Evolutionary conservation across 257 asterid genomes (phyloP).

Genomic region (Craterostigma plantagineum): DNA sequence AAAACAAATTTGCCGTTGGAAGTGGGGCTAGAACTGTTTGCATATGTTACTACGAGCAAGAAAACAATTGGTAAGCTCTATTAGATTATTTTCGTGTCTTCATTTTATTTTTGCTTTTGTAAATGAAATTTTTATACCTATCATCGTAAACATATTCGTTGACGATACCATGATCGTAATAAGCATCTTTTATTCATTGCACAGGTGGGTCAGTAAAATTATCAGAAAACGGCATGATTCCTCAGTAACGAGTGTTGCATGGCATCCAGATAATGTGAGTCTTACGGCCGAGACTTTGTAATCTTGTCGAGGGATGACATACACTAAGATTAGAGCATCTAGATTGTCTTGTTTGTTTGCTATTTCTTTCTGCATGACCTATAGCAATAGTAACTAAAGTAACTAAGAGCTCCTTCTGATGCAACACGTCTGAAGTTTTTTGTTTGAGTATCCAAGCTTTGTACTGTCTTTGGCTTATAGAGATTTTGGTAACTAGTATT

Average conservation of each 20-base stretch:
- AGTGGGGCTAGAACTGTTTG: conserved; percentile 99
- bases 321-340: too few species aligned
- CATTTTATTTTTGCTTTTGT: too few species aligned
- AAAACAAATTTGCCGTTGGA: conserved; percentile 98
- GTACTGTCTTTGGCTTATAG: too few species aligned
- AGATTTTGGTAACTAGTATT: too few species aligned
- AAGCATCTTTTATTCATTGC: conserved; percentile 2
- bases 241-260: conserved; percentile 88
- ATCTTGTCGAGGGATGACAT: too few species aligned
- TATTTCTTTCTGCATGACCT: neutral
- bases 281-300: conserved; percentile 4
- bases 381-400: too few species aligned
- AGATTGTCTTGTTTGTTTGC: too few species aligned
- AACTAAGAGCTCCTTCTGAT: too few species aligned
- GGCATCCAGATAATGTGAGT: conserved; percentile 98
- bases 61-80: conserved; percentile 75
- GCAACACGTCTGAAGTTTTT: too few species aligned
- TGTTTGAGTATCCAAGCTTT: conserved; percentile 6
- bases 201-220: conserved; percentile 99
- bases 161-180: too few species aligned
- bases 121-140: too few species aligned
- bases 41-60: conserved; percentile 96
- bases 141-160: too few species aligned
- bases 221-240: conserved; percentile 94
- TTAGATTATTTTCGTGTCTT: neutral